Conservation (phyloP, 768 basidiomycete genomes). For the Kwoniella pini region DNA sequence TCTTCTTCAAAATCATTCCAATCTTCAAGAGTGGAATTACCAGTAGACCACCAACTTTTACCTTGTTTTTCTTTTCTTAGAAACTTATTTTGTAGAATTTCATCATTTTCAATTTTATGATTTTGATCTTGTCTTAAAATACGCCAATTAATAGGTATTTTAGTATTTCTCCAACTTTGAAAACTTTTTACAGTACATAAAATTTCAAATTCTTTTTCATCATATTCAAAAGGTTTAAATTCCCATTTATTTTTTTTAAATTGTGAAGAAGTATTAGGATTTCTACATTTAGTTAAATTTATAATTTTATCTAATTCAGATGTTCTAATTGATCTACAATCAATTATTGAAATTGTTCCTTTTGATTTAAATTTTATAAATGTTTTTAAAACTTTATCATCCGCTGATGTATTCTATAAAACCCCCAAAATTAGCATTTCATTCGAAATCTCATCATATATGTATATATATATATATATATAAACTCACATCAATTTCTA, state of each 20-base stretch:
- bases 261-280: not conserved
- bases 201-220: constrained; percentile 3
- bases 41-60: constrained; percentile 8
- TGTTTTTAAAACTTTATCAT: constrained; percentile 29
- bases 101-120: not conserved
- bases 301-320: constrained; percentile 7
- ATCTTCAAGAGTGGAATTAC: not conserved
- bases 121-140: not conserved
- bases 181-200: constrained; percentile 31
- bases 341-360: constrained; percentile 28
- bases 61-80: constrained; percentile 3
- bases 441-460: not conserved
- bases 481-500: constrained; percentile 67
- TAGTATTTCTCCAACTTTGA: constrained; percentile 35
- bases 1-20: constrained; percentile 1
- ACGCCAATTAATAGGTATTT: constrained; percentile 23
- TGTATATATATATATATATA: not conserved
- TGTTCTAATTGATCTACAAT: constrained; percentile 34
- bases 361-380: constrained; percentile 17
- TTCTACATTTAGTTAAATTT: not conserved
- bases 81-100: not conserved
- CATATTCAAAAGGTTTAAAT: constrained; percentile 30
- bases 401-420: constrained; percentile 41
- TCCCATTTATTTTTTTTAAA: constrained; percentile 22
- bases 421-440: not conserved